phyloP scores from a whole-genome alignment of 1,284 basidiomycete species.

The Malassezia japonica region DNA sequence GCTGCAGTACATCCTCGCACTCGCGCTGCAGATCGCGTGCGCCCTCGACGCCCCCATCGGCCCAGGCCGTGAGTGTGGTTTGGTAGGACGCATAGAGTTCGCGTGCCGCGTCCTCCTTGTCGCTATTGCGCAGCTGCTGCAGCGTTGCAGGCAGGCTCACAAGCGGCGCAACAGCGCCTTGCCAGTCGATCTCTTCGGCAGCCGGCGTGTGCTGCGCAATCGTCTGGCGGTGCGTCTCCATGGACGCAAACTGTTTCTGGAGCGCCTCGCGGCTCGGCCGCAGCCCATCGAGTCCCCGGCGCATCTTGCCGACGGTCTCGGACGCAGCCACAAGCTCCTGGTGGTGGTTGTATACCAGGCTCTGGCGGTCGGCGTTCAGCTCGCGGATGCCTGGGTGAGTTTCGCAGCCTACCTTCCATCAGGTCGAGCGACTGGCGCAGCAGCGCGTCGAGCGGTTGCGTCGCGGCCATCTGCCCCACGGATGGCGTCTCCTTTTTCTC shows the following conservation, averaged over 20 bases:
- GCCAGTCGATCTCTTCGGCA: slow-evolving; percentile 24
- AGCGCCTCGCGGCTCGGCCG: neutral
- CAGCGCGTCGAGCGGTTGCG: slow-evolving; percentile 23
- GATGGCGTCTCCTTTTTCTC: slow-evolving; percentile 10
- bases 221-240: neutral
- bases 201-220: neutral
- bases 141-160: slow-evolving; percentile 28
- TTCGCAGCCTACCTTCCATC: slow-evolving; percentile 16
- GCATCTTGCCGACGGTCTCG: slow-evolving; percentile 74
- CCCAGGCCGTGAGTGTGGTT: slow-evolving; percentile 7
- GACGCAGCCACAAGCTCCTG: slow-evolving; percentile 84
- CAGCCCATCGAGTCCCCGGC: slow-evolving; percentile 26
- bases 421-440: slow-evolving; percentile 26
- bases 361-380: slow-evolving; percentile 75
- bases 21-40: slow-evolving; percentile 1
- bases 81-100: neutral
- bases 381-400: slow-evolving; percentile 60
- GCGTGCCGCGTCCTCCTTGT: neutral
- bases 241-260: neutral
- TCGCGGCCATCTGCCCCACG: slow-evolving; percentile 19
- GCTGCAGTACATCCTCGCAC: slow-evolving; percentile 3
- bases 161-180: slow-evolving; percentile 18
- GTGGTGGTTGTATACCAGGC: slow-evolving; percentile 85
- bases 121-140: slow-evolving; percentile 16
- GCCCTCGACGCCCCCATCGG: slow-evolving; percentile 2